Conservation (phyloP, 2,329 filamentous ascomycete genomes). For the Colletotrichum navitas region DNA sequence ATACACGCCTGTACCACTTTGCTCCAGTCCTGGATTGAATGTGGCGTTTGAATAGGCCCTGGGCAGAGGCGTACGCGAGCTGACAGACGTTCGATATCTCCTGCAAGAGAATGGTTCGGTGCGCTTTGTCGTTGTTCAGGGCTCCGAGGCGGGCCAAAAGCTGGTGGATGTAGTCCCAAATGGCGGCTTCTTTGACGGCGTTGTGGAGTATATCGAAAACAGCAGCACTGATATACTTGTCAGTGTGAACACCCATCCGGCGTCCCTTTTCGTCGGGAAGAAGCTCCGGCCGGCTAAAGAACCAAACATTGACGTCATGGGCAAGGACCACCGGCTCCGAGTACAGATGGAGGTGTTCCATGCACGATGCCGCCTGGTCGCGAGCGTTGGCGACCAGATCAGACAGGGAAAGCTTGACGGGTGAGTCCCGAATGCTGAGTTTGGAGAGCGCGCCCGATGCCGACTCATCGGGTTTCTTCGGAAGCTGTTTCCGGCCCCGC, state of each 20-base stretch:
- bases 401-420: conserved; percentile 49
- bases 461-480: conserved; percentile 49
- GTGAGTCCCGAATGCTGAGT: conserved; percentile 47
- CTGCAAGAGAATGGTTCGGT: conserved; percentile 55
- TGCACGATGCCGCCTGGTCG: conserved; percentile 51
- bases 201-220: conserved; percentile 57
- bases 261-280: conserved; percentile 60
- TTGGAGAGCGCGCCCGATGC: conserved; percentile 50
- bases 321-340: conserved; percentile 52
- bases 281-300: conserved; percentile 57
- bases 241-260: conserved; percentile 51
- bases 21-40: conserved; percentile 52
- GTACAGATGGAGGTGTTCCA: conserved; percentile 52
- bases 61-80: conserved; percentile 56
- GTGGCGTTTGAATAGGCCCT: conserved; percentile 56
- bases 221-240: conserved; percentile 57
- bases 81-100: conserved; percentile 60
- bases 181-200: conserved; percentile 51
- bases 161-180: conserved; percentile 56
- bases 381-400: conserved; percentile 49
- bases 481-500: conserved; percentile 43
- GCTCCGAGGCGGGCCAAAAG: conserved; percentile 53
- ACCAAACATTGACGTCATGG: conserved; percentile 52
- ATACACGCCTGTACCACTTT: conserved; percentile 58
- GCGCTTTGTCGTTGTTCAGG: conserved; percentile 46